These are phyloP conservation scores for Lycium barbarum DNA, from an alignment of 257 asterid species.

Conservation along the genomic window DNA sequence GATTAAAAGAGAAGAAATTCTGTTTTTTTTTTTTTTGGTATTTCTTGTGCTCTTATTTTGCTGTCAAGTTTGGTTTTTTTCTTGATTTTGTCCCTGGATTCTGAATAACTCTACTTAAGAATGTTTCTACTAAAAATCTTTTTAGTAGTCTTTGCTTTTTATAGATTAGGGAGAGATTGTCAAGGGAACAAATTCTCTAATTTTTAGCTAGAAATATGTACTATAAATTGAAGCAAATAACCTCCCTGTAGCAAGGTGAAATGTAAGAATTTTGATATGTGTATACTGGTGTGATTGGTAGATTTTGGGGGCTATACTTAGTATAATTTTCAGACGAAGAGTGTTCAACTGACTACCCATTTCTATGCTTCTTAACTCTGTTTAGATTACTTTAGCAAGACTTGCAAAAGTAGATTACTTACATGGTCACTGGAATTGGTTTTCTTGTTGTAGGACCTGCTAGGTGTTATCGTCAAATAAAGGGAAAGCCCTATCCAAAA, in stretches of 20 bases:
- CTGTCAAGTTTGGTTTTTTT: neutral
- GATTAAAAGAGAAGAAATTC: neutral
- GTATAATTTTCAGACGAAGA: too few relatives aligned
- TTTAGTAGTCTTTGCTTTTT: neutral
- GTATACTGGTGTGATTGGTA: neutral
- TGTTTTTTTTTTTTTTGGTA: neutral
- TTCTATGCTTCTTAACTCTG: neutral
- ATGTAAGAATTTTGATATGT: neutral
- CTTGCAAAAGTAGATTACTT: neutral
- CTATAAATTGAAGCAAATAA: neutral
- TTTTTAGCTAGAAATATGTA: neutral
- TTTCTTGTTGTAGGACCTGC: constrained; percentile 40
- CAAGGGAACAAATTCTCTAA: neutral
- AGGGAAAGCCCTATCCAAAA: constrained; percentile 50
- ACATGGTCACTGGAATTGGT: neutral
- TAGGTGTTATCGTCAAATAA: constrained; percentile 49
- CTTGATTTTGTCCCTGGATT: too few relatives aligned
- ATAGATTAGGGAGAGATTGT: neutral
- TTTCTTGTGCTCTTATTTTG: neutral
- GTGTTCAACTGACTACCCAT: too few relatives aligned
- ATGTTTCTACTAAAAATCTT: too few relatives aligned
- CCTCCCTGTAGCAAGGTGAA: neutral
- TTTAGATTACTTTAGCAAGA: neutral
- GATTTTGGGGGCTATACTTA: neutral
- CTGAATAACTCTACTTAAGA: neutral